Conservation (phyloP, 768 basidiomycete species). For the Mycena amicta region DNA sequence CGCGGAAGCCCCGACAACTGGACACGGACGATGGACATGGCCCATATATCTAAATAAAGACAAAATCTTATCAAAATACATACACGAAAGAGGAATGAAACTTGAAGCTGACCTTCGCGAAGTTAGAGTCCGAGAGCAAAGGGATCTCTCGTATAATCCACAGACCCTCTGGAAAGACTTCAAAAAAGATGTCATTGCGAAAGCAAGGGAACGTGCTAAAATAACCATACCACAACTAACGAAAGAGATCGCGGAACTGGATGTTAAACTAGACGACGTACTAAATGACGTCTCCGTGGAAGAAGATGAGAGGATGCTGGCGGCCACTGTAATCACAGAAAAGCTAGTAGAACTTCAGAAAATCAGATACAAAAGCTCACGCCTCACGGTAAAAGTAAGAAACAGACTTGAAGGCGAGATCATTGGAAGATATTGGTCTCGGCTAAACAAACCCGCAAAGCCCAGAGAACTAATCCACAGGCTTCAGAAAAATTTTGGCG, state of each 20-base stretch:
- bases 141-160: neutral
- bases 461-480: neutral
- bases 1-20: constrained; percentile 28
- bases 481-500: neutral
- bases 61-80: constrained; percentile 1
- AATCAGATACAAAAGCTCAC: neutral
- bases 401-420: neutral
- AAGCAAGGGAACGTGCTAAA: neutral
- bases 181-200: neutral
- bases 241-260: neutral
- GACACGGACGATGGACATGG: constrained; percentile 36
- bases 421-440: neutral
- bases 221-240: neutral
- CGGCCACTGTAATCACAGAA: neutral
- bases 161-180: neutral
- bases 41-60: constrained; percentile 26
- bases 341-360: neutral
- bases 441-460: neutral
- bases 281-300: neutral
- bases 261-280: neutral
- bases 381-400: neutral
- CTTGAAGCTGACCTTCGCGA: neutral
- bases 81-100: neutral
- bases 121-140: neutral
- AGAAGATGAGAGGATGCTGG: neutral